These are phyloP conservation scores for Ophiostoma sp. DNA, from an alignment of 2,329 filamentous ascomycete species.

Conservation along the genomic window DNA sequence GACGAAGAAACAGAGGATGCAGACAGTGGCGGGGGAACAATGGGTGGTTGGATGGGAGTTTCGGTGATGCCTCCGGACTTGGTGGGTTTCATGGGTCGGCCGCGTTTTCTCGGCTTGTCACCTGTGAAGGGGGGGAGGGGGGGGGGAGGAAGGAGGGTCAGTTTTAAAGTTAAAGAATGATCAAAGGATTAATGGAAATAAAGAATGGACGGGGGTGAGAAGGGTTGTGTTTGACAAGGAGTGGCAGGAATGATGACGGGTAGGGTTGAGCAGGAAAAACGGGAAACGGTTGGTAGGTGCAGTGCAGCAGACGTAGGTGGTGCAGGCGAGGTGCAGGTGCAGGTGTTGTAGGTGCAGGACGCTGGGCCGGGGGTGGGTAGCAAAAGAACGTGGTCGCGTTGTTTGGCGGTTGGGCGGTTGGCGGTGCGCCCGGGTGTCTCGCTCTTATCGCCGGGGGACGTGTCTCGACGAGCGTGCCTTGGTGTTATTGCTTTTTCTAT, in stretches of 20 bases:
- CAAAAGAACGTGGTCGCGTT: slow-evolving; percentile 2
- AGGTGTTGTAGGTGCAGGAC: neutral
- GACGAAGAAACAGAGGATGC: neutral
- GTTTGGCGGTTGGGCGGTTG: neutral
- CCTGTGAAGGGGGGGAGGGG: slow-evolving; percentile 2
- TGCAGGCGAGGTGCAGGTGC: slow-evolving; percentile 1
- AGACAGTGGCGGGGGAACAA: slow-evolving; percentile 16
- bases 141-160: neutral
- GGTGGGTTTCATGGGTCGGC: slow-evolving; percentile 55
- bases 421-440: slow-evolving; percentile 6
- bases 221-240: slow-evolving; percentile 8
- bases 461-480: neutral
- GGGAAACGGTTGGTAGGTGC: slow-evolving; percentile 9
- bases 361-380: neutral
- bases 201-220: slow-evolving; percentile 5
- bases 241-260: neutral
- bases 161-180: slow-evolving; percentile 7
- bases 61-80: slow-evolving; percentile 51
- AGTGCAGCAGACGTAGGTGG: neutral
- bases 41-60: slow-evolving; percentile 41
- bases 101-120: slow-evolving; percentile 52
- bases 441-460: slow-evolving; percentile 7
- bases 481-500: slow-evolving; percentile 9
- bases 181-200: neutral
- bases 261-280: slow-evolving; percentile 3